Conservation (phyloP, 805 yeast species). For the Tetrapisispora fleetii region DNA sequence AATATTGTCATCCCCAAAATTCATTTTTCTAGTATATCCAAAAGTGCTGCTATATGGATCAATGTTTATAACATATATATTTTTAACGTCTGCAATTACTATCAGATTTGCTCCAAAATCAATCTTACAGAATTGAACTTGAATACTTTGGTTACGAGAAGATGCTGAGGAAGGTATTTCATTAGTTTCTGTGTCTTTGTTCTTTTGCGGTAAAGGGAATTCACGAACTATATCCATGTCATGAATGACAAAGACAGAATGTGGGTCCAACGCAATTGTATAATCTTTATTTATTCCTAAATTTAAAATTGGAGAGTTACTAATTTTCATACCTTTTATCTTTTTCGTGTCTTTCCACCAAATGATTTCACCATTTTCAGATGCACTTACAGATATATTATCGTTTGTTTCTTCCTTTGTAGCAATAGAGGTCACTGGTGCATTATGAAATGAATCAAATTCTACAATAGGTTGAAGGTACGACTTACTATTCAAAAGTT, state of each 20-base stretch:
- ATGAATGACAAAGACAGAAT: conserved; percentile 17
- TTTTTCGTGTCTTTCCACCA: conserved; percentile 29
- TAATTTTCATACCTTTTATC: conserved; percentile 10
- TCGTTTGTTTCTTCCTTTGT: conserved; percentile 11
- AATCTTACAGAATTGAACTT: conserved; percentile 19
- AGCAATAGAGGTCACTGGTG: conserved; percentile 26
- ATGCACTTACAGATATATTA: conserved; percentile 26
- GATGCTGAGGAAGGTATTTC: neutral
- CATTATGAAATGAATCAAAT: conserved; percentile 20
- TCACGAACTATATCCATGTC: conserved; percentile 14
- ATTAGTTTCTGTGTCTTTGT: neutral
- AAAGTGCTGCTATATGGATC: conserved; percentile 14
- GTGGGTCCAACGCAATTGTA: conserved; percentile 19
- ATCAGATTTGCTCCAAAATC: conserved; percentile 27
- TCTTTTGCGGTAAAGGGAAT: conserved; percentile 10
- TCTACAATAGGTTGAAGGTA: conserved; percentile 27
- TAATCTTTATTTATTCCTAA: conserved; percentile 16
- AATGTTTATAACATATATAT: conserved; percentile 17
- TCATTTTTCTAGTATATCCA: conserved; percentile 14
- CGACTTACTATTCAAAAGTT: conserved; percentile 26
- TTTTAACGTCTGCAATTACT: conserved; percentile 15
- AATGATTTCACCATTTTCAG: conserved; percentile 25
- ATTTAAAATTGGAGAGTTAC: conserved; percentile 16
- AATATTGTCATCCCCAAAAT: conserved; percentile 9
- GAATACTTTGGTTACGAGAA: neutral